Evolutionary conservation across 2,329 filamentous ascomycete species (phyloP), one percentile per base, ranked within the genome.

Genomic region (Ceratocystiopsis sp.): DNA sequence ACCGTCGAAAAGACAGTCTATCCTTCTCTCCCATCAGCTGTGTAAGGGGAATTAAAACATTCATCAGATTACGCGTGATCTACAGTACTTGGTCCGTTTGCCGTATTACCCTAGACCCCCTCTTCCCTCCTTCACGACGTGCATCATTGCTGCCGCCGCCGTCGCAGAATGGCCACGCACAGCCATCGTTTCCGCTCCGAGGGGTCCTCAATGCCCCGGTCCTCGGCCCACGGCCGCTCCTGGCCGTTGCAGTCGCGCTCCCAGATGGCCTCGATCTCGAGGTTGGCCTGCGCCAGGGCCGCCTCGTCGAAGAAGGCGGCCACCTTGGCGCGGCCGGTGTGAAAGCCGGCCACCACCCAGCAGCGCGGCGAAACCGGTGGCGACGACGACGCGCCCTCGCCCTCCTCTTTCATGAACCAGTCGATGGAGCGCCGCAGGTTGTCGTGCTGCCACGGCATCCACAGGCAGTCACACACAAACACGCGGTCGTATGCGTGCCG

Each of bases 401-500:
- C n/a, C 13, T 39, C 34, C 14, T 47, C 41, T n/a, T 42, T 42
- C 16, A 84, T 62, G 54, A 84, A 81, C 58, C 75, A 73, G 6
- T 66, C 58, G 54, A 84, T 73, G 19, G 77, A 81, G 37, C 55
- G 58, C 39, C 68, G 68, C 21, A 85, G 65, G 56, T 77, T 80
- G n/a, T 59, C 66, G 57, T 85, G 81, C 62, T 84, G 71, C 63
- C 69, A 70, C 2, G 74, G 71, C 76, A 84, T 83, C 80, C 80
- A 85, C 45, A 82, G 67, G 53, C 80, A 84, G 59, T 85, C 80
- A 48, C 78, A 76, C 0, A 75, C 75, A n/a, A 84, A 59, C 36
- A 85, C 64, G 45, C 76, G 69, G 38, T 73, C 73, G 53, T 77
- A 83, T 2, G 54, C 54, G 46, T 58, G 58, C 35, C 50, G 50